Percentiles rank a stretch among this genome's conserved stretches.
Conservation (phyloP, 352 stramenopile species). For the Globisporangium ultimum region DNA sequence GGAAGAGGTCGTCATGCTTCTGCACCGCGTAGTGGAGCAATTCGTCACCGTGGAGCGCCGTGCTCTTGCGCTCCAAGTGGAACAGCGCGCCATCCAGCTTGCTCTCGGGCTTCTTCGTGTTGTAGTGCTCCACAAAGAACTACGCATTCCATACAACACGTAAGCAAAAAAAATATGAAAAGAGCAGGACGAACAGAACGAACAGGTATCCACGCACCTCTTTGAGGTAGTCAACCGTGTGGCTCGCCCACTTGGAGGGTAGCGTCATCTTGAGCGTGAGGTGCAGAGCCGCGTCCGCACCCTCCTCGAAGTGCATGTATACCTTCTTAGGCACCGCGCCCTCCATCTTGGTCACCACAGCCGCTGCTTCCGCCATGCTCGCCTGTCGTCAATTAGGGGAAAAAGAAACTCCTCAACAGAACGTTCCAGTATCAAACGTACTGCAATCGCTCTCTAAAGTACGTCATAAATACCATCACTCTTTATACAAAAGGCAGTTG, state of each 20-base stretch:
- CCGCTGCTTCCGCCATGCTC: not conserved
- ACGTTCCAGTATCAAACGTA: not conserved
- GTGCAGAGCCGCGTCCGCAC: conserved; percentile 45
- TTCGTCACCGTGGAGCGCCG: conserved; percentile 63
- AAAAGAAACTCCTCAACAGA: not conserved
- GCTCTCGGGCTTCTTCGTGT: conserved; percentile 83
- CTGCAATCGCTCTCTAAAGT: not conserved
- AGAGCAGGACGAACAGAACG: not conserved
- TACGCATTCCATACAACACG: conserved; percentile 13
- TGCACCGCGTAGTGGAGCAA: conserved; percentile 75
- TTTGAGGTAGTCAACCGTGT: conserved; percentile 82
- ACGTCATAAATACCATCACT: not conserved
- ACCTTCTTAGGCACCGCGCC: conserved; percentile 83
- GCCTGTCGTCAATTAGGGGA: not conserved
- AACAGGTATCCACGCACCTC: conserved; percentile 27
- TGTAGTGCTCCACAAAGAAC: conserved; percentile 91
- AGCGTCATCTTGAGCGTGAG: conserved; percentile 88
- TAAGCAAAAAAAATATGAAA: not conserved
- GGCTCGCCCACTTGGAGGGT: conserved; percentile 80
- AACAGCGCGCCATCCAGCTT: conserved; percentile 41
- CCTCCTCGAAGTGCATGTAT: conserved; percentile 87
- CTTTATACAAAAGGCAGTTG: not conserved
- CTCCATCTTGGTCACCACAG: conserved; percentile 62
- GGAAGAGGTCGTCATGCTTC: conserved; percentile 86
- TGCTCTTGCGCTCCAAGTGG: conserved; percentile 73